Conservation (phyloP, 1,139 yeast genomes). For the Lodderomyces parapsilosis region DNA sequence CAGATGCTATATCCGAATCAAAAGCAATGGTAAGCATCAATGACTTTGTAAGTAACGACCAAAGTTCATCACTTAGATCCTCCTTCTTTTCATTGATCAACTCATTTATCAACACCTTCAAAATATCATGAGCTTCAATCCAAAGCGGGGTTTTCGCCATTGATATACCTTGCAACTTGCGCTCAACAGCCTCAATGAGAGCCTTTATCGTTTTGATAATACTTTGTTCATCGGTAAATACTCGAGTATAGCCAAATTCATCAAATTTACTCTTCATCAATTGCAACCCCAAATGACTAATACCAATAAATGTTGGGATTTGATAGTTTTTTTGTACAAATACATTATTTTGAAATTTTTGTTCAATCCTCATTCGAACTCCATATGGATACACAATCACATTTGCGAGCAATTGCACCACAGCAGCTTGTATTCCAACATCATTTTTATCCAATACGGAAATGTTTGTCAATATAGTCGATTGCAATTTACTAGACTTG, state of each 20-base stretch:
- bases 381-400: constrained; percentile 60
- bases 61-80: constrained; percentile 29
- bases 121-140: constrained; percentile 40
- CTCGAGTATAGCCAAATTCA: constrained; percentile 26
- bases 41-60: constrained; percentile 46
- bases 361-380: constrained; percentile 52
- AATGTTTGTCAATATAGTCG: constrained; percentile 47
- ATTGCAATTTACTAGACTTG: constrained; percentile 56
- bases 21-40: constrained; percentile 37
- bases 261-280: constrained; percentile 38
- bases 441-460: constrained; percentile 29
- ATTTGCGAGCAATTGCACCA: constrained; percentile 53
- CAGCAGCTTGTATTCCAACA: constrained; percentile 38
- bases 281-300: constrained; percentile 52
- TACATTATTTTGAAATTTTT: constrained; percentile 26
- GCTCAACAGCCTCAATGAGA: constrained; percentile 26
- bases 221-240: constrained; percentile 47
- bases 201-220: constrained; percentile 28
- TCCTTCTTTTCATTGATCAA: constrained; percentile 16
- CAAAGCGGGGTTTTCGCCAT: constrained; percentile 32
- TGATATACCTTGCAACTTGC: constrained; percentile 36
- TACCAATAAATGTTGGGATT: constrained; percentile 66
- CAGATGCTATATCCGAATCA: constrained; percentile 14
- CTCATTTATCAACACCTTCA: constrained; percentile 22
- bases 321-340: constrained; percentile 33